phyloP scores from a whole-genome alignment of 345 rosid genomes.

The Odontarrhena argentea region DNA sequence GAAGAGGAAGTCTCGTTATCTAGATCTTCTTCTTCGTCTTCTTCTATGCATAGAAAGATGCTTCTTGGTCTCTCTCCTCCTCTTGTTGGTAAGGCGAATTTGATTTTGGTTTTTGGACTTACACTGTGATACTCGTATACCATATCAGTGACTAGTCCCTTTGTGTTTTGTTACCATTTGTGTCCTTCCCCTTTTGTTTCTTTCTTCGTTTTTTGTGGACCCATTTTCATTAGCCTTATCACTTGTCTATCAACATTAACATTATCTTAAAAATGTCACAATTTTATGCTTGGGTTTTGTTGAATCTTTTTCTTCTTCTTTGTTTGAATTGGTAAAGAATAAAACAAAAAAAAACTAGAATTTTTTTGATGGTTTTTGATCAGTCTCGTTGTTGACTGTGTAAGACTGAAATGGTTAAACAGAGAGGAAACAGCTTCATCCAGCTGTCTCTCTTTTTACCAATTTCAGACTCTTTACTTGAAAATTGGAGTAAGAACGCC shows the following conservation, averaged over 20 bases:
- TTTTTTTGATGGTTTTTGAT: neutral
- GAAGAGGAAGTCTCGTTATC: neutral
- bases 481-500: too few relatives aligned
- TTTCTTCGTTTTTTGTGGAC: slow-evolving; percentile 39
- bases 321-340: neutral
- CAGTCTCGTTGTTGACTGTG: slow-evolving; percentile 3
- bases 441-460: too few relatives aligned
- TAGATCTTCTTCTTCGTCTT: neutral
- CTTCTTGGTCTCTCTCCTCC: slow-evolving; percentile 41
- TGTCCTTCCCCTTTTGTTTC: slow-evolving; percentile 39
- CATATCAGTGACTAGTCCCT: slow-evolving; percentile 21
- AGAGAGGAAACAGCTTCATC: too few relatives aligned
- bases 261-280: neutral
- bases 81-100: slow-evolving; percentile 40
- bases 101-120: neutral
- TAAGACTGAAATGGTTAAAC: too few relatives aligned
- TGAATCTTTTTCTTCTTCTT: neutral
- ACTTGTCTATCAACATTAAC: slow-evolving; percentile 21
- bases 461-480: too few relatives aligned
- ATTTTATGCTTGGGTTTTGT: neutral
- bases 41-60: slow-evolving; percentile 53
- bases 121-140: neutral
- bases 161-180: slow-evolving; percentile 31
- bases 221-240: slow-evolving; percentile 7
- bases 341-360: neutral